Conservation (phyloP, 2,329 filamentous ascomycete species). For the Fusarium verrucosum region DNA sequence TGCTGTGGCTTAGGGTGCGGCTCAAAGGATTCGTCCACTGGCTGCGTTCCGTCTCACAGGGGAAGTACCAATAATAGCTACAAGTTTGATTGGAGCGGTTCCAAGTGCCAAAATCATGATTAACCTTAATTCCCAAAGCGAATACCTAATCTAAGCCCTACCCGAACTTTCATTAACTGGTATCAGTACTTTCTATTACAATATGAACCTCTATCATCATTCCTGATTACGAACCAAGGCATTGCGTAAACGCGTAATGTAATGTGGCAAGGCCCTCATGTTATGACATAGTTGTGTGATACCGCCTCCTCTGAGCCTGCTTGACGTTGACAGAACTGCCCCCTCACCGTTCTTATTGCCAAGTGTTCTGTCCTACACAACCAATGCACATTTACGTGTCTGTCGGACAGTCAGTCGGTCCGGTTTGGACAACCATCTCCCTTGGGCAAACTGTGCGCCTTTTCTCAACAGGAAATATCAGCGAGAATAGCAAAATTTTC, state of each 20-base stretch:
- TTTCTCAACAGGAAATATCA: too few species aligned
- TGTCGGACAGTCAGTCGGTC: too few species aligned
- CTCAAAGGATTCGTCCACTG: too few species aligned
- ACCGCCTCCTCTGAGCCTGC: background rate
- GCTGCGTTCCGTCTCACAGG: too few species aligned
- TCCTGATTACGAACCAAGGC: too few species aligned
- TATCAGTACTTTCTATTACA: background rate
- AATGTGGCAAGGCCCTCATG: too few species aligned
- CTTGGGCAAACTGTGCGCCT: background rate
- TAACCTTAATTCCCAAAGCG: background rate
- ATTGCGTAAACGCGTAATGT: background rate
- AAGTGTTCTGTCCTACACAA: background rate
- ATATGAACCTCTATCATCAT: too few species aligned
- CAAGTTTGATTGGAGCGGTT: background rate
- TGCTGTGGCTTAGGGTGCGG: too few species aligned
- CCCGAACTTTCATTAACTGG: background rate
- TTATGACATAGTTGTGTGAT: background rate
- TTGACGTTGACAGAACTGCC: background rate
- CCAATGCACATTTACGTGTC: background rate
- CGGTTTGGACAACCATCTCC: background rate
- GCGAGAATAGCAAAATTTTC: background rate
- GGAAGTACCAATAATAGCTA: background rate
- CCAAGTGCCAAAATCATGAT: background rate
- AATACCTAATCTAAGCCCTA: background rate
- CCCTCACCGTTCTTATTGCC: background rate